Evolutionary conservation across 2,329 filamentous ascomycete species (phyloP), one percentile per base, ranked within the genome.

Genomic region (Emmonsiellopsis sp.): DNA sequence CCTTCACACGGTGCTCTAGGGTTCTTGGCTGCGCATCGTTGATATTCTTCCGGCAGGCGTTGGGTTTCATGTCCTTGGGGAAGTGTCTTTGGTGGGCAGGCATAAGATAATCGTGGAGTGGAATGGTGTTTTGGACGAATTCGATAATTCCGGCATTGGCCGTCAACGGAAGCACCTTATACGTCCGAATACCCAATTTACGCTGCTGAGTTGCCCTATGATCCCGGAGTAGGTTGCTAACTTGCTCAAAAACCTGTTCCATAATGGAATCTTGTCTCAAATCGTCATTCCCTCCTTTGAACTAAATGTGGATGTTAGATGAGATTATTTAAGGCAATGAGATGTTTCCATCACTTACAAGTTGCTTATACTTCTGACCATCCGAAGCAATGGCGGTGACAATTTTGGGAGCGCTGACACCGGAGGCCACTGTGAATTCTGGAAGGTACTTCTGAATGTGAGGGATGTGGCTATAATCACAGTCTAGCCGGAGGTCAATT

Each of bases 181-280:
- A 99, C 0, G 93, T 97, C 54, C 94, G 81, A 64, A 99, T 94
- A 7, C 86, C 88, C 9, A 99, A 77, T 58, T 88, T 88, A 5
- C 93, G 85, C 65, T 95, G 90, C 40, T 90, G 86, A 2, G 93
- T 96, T 10, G 85, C 81, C 53, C 89, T 85, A 68, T 97, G 90
- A 48, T 88, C 85, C 66, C 88, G 87, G 30, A 99, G 76, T 20
- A 98, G 81, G 50, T 88, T 87, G 54, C 90, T 97, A 20, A 96
- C 93, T 70, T 95, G 90, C 55, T 91, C 89, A 67, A 98, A 99
- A 1, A 98, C 93, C 71, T 99, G 93, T 70, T 98, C 94, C 94
- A 99, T 99, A 76, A 84, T 98, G 44, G 92, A 89, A 65, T 99
- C 93, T 73, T 98, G 93, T 7, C 94, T 87, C 10, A 99, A 79